Conservation (phyloP, 805 yeast species). For the Candida chauliodis region DNA sequence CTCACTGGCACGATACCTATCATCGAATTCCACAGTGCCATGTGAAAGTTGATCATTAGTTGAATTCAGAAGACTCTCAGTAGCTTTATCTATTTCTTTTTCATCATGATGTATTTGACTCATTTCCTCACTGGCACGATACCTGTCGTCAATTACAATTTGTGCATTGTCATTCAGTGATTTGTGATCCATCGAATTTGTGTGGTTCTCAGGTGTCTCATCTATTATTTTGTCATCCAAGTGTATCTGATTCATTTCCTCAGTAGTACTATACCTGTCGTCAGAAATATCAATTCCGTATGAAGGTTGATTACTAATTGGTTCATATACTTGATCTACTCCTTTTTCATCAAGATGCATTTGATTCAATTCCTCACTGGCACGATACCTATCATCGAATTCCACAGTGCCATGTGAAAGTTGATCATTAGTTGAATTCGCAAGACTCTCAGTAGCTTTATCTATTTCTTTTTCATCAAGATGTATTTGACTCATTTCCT, state of each 20-base stretch:
- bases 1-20: not conserved
- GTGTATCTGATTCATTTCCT: slow-evolving; percentile 2
- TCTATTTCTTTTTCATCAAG: no score
- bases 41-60: no score
- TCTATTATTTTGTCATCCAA: slow-evolving; percentile 19
- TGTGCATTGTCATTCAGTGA: no score
- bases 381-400: slow-evolving; percentile 2
- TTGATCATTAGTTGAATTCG: no score
- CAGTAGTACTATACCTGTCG: not conserved
- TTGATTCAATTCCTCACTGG: not conserved
- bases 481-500: not conserved
- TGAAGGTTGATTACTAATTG: slow-evolving; percentile 4
- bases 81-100: no score
- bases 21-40: slow-evolving; percentile 11
- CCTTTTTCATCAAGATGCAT: slow-evolving; percentile 2
- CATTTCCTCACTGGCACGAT: not conserved
- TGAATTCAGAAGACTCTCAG: no score
- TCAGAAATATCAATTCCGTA: not conserved
- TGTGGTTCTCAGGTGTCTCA: no score
- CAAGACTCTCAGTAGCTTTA: no score
- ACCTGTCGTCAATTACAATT: not conserved
- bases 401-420: slow-evolving; percentile 14
- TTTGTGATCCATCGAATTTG: no score
- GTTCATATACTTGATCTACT: slow-evolving; percentile 1
- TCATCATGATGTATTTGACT: not conserved